phyloP scores from a whole-genome alignment of 805 yeast genomes.

The Debaryomyces maramus region DNA sequence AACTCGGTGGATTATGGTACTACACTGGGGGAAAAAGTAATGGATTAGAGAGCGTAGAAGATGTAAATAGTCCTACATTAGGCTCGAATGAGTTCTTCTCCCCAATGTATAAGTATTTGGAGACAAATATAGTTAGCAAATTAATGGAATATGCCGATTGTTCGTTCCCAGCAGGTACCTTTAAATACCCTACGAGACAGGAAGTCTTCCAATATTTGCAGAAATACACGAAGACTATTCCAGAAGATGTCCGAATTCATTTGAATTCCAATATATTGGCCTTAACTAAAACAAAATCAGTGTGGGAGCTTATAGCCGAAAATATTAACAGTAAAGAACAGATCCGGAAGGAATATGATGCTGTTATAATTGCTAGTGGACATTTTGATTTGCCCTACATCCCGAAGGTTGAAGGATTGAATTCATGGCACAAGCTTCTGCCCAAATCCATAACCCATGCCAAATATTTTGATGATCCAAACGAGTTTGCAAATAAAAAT shows the following conservation, averaged over 20 bases:
- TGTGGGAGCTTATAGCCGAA: slow-evolving; percentile 16
- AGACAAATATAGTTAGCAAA: slow-evolving; percentile 64
- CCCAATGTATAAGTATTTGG: slow-evolving; percentile 64
- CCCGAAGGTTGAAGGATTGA: slow-evolving; percentile 33
- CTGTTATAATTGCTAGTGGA: slow-evolving; percentile 41
- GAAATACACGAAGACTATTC: slow-evolving; percentile 44
- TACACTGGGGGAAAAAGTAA: slow-evolving; percentile 35
- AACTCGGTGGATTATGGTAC: slow-evolving; percentile 84
- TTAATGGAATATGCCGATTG: slow-evolving; percentile 58
- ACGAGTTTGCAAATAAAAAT: slow-evolving; percentile 33
- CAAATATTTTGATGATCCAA: slow-evolving; percentile 27
- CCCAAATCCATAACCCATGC: slow-evolving; percentile 34
- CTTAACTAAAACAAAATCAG: slow-evolving; percentile 8
- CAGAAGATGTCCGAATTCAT: slow-evolving; percentile 8
- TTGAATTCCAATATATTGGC: slow-evolving; percentile 16
- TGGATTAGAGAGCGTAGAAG: slow-evolving; percentile 17
- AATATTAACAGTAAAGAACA: slow-evolving; percentile 6
- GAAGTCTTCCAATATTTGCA: slow-evolving; percentile 64
- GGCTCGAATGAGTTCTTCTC: slow-evolving; percentile 22
- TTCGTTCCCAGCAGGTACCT: slow-evolving; percentile 25
- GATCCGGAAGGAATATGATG: slow-evolving; percentile 23
- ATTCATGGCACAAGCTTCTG: slow-evolving; percentile 24
- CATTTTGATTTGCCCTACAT: slow-evolving; percentile 37
- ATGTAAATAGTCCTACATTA: slow-evolving; percentile 13
- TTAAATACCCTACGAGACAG: slow-evolving; percentile 57